Conservation (phyloP, 2,329 filamentous ascomycete genomes). For the Scedosporium apiospermum region DNA sequence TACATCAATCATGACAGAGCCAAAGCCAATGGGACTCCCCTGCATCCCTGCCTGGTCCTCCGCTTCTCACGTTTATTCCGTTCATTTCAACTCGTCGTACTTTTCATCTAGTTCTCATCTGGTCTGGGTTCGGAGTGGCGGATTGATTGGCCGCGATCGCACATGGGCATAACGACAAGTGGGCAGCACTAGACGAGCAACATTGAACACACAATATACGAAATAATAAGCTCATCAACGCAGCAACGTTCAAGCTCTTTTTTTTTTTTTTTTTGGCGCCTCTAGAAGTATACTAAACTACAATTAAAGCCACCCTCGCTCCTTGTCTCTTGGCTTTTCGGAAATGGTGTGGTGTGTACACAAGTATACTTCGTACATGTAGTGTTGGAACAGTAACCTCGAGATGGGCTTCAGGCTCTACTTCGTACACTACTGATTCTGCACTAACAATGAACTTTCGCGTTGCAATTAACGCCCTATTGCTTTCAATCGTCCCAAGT, state of each 20-base stretch:
- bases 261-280: too few relatives aligned
- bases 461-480: background rate
- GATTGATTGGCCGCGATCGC: background rate
- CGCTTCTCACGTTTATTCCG: background rate
- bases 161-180: background rate
- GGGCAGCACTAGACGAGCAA: background rate
- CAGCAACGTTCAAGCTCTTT: too few relatives aligned
- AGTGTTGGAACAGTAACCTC: background rate
- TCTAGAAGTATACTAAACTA: too few relatives aligned
- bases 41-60: background rate
- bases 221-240: too few relatives aligned
- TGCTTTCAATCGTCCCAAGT: background rate
- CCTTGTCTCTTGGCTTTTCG: background rate
- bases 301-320: background rate
- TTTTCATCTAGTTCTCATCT: too few relatives aligned
- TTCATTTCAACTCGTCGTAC: background rate
- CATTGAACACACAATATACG: background rate
- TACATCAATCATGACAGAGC: background rate
- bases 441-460: background rate
- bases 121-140: background rate
- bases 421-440: too few relatives aligned
- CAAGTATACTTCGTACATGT: background rate
- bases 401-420: too few relatives aligned
- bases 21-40: background rate
- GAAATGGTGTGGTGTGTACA: background rate